Evolutionary conservation across 257 asterid species (phyloP).

Genomic region (Solanum ossicruentum): DNA sequence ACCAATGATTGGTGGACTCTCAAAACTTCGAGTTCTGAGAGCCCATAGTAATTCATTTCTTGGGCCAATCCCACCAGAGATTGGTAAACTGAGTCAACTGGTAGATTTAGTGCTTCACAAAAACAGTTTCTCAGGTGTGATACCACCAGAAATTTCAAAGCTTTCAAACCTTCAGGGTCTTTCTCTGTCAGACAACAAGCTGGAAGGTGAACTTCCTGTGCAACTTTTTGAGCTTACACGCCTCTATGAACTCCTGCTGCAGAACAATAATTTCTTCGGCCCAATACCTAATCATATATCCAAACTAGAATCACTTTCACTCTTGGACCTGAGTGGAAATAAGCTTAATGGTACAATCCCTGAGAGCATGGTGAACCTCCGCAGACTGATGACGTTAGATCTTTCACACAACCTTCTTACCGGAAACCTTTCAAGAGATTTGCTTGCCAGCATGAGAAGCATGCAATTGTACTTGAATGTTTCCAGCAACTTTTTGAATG

Average conservation of each 20-base stretch:
- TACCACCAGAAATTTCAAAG: slow-evolving; percentile 47
- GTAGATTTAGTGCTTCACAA: slow-evolving; percentile 30
- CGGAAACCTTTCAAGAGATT: slow-evolving; percentile 35
- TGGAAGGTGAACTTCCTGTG: slow-evolving; percentile 47
- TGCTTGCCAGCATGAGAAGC: slow-evolving; percentile 41
- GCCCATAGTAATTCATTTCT: slow-evolving; percentile 16
- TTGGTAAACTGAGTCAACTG: slow-evolving; percentile 39
- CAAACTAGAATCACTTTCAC: slow-evolving; percentile 30
- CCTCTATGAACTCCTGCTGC: slow-evolving; percentile 41
- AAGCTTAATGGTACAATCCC: slow-evolving; percentile 54
- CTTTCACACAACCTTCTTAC: slow-evolving; percentile 45
- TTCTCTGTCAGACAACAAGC: slow-evolving; percentile 23
- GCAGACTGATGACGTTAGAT: slow-evolving; percentile 33
- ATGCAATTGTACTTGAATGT: slow-evolving; percentile 55
- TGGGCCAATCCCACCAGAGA: slow-evolving; percentile 56
- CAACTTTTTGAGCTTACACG: slow-evolving; percentile 35
- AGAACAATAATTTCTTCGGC: slow-evolving; percentile 37
- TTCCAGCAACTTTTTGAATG: slow-evolving; percentile 46
- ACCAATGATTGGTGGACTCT: slow-evolving; percentile 32
- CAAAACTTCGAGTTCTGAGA: slow-evolving; percentile 30
- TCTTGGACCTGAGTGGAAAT: slow-evolving; percentile 58
- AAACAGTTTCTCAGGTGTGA: slow-evolving; percentile 46
- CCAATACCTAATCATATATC: slow-evolving; percentile 44
- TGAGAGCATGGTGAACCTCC: slow-evolving; percentile 24
- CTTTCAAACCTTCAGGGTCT: slow-evolving; percentile 59